Evolutionary conservation across 352 stramenopile species (phyloP), one percentile per base, ranked within the genome.

Genomic region (Phytophthora cactorum): DNA sequence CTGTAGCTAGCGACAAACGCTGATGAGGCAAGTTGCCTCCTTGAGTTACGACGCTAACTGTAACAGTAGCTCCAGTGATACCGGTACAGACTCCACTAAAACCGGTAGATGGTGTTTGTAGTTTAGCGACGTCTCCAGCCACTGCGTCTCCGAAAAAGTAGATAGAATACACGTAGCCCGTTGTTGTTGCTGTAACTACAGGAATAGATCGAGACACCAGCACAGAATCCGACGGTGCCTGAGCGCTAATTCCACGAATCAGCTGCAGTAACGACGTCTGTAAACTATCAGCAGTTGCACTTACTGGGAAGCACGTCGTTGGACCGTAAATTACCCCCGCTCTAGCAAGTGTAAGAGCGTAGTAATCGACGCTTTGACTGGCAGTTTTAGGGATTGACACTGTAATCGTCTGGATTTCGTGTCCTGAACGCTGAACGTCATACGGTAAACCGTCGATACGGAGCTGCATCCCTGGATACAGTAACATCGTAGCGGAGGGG

Each of bases 361-460:
- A 93, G 25, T 47, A 58, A 11, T 61, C 43, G 8, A 47, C 15
- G 47, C 11, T 44, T 57, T 52, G 65, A 27, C 27, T 68, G 4
- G 31, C 25, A 46, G 6, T 39, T 70, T 70, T 63, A 2, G 75
- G 79, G 14, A 89, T 66, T 25, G 78, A 69, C 17, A 84, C 71
- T 0, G 75, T 75, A 11, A 95, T 54, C 0, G 75, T 90, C 55
- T 99, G 95, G n/a, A 98, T 78, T 64, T 98, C 96, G 28, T 90
- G 75, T 12, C 96, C 93, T 2, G 94, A 98, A 29, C 85, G 90
- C 43, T 90, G 67, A 1, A 99, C 72, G 0, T 76, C 71, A 67
- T 98, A 98, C 3, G 76, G 77, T n/a, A 95, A 77, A 0, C 88
- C 95, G 62, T 93, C 91, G 34, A 99, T 84, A 12, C 95, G 84